phyloP scores from a whole-genome alignment of 352 stramenopile genomes.

The Phytophthora tubulina region DNA sequence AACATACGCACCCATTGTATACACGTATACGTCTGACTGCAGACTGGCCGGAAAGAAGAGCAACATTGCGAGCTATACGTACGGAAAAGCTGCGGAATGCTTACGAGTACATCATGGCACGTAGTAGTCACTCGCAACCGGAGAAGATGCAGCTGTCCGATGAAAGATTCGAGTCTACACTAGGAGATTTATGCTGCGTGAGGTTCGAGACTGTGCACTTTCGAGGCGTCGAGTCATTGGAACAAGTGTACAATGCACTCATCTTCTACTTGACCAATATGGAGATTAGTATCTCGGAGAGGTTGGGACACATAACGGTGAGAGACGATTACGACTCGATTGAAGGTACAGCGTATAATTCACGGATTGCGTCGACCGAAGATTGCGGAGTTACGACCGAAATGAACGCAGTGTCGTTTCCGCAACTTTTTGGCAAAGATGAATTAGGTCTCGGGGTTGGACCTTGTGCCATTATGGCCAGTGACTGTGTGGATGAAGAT shows the following conservation, averaged over 20 bases:
- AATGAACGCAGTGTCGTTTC: slow-evolving; percentile 44
- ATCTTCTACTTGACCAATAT: slow-evolving; percentile 54
- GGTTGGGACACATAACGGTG: slow-evolving; percentile 48
- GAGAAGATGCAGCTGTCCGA: slow-evolving; percentile 46
- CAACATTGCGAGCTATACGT: slow-evolving; percentile 33
- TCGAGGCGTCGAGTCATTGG: slow-evolving; percentile 37
- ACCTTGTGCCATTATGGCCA: slow-evolving; percentile 34
- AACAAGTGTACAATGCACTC: slow-evolving; percentile 51
- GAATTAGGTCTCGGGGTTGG: slow-evolving; percentile 19
- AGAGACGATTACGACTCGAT: slow-evolving; percentile 54
- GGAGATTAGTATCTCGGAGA: slow-evolving; percentile 56
- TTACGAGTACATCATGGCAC: slow-evolving; percentile 41
- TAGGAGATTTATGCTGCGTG: slow-evolving; percentile 42
- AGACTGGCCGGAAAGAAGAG: slow-evolving; percentile 33
- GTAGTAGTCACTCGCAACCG: slow-evolving; percentile 34
- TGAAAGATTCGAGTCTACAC: slow-evolving; percentile 27
- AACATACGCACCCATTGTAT: slow-evolving; percentile 37
- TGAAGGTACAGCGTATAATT: slow-evolving; percentile 38
- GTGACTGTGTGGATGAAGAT: slow-evolving; percentile 49
- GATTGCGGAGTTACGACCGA: slow-evolving; percentile 39
- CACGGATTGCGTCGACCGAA: slow-evolving; percentile 37
- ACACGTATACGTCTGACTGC: slow-evolving; percentile 27
- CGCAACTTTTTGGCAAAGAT: slow-evolving; percentile 34
- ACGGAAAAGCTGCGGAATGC: slow-evolving; percentile 39
- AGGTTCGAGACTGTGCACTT: slow-evolving; percentile 52